These are phyloP conservation scores for Massarina eburnea DNA, from an alignment of 2,329 filamentous ascomycete species.

Conservation along the genomic window DNA sequence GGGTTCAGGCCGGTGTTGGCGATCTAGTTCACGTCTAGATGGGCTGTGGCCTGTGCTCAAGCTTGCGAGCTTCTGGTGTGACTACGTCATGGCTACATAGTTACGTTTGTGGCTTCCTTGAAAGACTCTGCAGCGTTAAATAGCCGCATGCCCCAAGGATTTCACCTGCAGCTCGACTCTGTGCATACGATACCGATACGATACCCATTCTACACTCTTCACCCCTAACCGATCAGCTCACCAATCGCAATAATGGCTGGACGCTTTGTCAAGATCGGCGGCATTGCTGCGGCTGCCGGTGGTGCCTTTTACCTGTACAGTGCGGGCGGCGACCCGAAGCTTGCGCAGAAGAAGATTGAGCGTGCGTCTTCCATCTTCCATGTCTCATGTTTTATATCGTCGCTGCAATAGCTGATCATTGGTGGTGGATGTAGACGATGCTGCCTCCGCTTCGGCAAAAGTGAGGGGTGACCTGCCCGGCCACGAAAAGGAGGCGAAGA, in stretches of 20 bases:
- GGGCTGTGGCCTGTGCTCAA: slow-evolving; percentile 21
- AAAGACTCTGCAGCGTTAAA: slow-evolving; percentile 26
- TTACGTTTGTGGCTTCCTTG: slow-evolving; percentile 28
- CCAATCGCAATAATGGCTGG: slow-evolving; percentile 30
- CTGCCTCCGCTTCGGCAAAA: slow-evolving; percentile 67
- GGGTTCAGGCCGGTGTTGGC: too few relatives aligned
- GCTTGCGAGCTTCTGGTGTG: slow-evolving; percentile 3
- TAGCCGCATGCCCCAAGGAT: slow-evolving; percentile 12
- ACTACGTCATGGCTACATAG: slow-evolving; percentile 25
- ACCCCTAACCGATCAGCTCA: slow-evolving; percentile 4
- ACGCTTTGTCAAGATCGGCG: slow-evolving; percentile 28
- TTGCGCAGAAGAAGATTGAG: slow-evolving; percentile 84
- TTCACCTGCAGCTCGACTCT: slow-evolving; percentile 3
- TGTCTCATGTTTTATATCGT: too few relatives aligned
- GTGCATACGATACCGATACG: slow-evolving; percentile 8
- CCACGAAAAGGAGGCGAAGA: slow-evolving; percentile 63
- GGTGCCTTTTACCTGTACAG: slow-evolving; percentile 87
- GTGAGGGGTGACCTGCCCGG: slow-evolving; percentile 68
- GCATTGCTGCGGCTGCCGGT: slow-evolving; percentile 56
- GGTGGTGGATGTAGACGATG: slow-evolving; percentile 70
- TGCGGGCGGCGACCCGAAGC: slow-evolving; percentile 77
- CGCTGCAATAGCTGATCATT: slow-evolving; percentile 16
- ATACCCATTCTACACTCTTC: slow-evolving; percentile 5
- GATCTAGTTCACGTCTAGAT: slow-evolving; percentile 19
- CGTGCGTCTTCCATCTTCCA: slow-evolving; percentile 57